phyloP scores from a whole-genome alignment of 2,329 filamentous ascomycete genomes.

The Trichoderma sp. region DNA sequence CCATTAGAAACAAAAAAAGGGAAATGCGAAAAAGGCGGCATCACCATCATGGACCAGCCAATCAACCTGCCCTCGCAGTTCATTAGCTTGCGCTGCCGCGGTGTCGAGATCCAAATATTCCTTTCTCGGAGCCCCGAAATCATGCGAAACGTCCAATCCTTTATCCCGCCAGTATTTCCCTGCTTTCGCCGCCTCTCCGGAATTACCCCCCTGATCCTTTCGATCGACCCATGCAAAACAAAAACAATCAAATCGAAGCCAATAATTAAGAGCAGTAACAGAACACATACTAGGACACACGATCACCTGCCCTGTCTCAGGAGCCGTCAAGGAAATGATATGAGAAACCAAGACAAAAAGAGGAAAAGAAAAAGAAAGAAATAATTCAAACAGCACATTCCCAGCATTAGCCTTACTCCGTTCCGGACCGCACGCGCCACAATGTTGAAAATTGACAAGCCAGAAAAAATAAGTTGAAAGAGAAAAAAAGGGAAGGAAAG shows the following conservation, averaged over 20 bases:
- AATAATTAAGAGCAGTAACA: constrained; percentile 23
- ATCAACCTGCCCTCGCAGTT: constrained; percentile 42
- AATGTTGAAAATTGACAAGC: constrained; percentile 32
- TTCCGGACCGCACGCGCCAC: constrained; percentile 22
- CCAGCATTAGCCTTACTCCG: constrained; percentile 31
- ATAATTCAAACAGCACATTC: constrained; percentile 25
- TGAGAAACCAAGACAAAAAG: constrained; percentile 29
- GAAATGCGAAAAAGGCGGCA: constrained; percentile 29
- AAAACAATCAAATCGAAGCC: constrained; percentile 15
- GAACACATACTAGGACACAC: constrained; percentile 27
- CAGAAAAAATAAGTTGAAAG: constrained; percentile 21
- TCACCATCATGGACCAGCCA: constrained; percentile 53
- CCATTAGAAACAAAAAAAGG: constrained; percentile 41
- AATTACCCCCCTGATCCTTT: constrained; percentile 30
- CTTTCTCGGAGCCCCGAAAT: constrained; percentile 27
- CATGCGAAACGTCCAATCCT: constrained; percentile 29
- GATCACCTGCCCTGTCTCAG: constrained; percentile 39
- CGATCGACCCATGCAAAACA: constrained; percentile 25
- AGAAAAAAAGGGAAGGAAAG: neutral
- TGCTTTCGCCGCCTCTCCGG: constrained; percentile 26
- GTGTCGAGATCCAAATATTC: constrained; percentile 33
- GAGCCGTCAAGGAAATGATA: constrained; percentile 34
- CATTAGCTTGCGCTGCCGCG: constrained; percentile 42
- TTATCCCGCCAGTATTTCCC: constrained; percentile 25
- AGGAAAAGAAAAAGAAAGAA: neutral